Base-by-base conservation (phyloP, 495 filamentous ascomycete genomes). In the Aspergillus funiculosus region DNA sequence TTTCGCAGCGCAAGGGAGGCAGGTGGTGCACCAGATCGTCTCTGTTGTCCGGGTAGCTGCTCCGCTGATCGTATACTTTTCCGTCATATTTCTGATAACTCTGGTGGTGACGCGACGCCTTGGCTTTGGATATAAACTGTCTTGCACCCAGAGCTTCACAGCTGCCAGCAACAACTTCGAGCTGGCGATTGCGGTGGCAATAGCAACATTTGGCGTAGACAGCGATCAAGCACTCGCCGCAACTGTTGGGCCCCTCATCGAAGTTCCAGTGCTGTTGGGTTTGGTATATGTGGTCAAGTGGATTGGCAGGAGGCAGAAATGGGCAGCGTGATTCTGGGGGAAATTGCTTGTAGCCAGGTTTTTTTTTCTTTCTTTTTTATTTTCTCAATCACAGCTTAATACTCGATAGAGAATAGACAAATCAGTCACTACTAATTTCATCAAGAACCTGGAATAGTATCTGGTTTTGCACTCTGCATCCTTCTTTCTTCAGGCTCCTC, bases 121-220 rank as follows among this genome's bases (percentile, higher is more conserved):
- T n/a, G 85, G 87, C 0, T 90, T 91, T 54, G 79, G 80, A 0
- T 95, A 95, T 57, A 68, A 66, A 34, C 56, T 89, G 2, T 75
- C 77, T 1, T 74, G 77, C 8, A 94, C 90, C 8, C 91, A 95
- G 67, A 87, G 86, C 54, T 92, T 95, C 53, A 95, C 90, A 0
- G 90, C 90, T 4, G 91, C 90, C 3, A 95, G 89, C 60, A 96
- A 96, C 51, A 95, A 95, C 56, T 95, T 96, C 55, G 90, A 95
- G 69, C 64, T 95, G 13, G 90, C 90, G 0, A 94, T 96, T 66
- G 90, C 90, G 1, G 89, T 96, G 2, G 89, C 87, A 2, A 81
- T 95, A 4, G 87, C 89, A 3, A 81, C 83, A 2, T 95, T 83
- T 68, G 90, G 90, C 0, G 75, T 85, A 1, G 66, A 81, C 20